Conservation (phyloP, 179 eudicot species). For the Actinidia chinensis region DNA sequence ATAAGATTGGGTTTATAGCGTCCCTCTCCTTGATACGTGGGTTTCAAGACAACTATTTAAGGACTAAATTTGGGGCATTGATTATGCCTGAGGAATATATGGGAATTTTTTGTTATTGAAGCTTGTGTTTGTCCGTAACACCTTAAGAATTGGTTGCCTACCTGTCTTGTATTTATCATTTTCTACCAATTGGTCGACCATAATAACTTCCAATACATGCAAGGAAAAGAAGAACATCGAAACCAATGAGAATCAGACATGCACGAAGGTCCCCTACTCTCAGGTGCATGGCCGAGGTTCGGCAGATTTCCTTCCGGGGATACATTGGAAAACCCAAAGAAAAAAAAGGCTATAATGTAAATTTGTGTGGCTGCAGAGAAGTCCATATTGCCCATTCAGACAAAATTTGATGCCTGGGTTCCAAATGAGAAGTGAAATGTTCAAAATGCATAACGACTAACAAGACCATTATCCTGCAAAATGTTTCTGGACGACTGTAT, state of each 20-base stretch:
- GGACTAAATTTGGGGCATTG: too few relatives aligned
- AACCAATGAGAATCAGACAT: too few relatives aligned
- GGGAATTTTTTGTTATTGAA: background rate
- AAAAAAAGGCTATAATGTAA: too few relatives aligned
- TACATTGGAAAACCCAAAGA: too few relatives aligned
- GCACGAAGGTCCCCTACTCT: too few relatives aligned
- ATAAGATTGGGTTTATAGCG: too few relatives aligned
- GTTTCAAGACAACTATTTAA: too few relatives aligned
- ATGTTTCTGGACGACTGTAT: background rate
- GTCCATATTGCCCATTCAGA: background rate
- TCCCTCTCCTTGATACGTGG: too few relatives aligned
- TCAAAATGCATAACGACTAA: background rate
- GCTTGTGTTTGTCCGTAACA: background rate
- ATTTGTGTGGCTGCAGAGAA: background rate
- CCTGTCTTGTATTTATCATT: background rate
- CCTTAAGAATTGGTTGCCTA: background rate
- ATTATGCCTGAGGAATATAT: too few relatives aligned
- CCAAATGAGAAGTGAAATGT: background rate
- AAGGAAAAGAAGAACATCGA: too few relatives aligned
- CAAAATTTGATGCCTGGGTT: background rate
- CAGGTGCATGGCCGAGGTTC: too few relatives aligned
- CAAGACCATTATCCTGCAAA: background rate
- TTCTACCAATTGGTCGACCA: background rate
- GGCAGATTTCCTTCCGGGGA: too few relatives aligned
- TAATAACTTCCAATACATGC: background rate